These are phyloP conservation scores for Globisporangium alternatum DNA, from an alignment of 352 stramenopile species.

Conservation along the genomic window DNA sequence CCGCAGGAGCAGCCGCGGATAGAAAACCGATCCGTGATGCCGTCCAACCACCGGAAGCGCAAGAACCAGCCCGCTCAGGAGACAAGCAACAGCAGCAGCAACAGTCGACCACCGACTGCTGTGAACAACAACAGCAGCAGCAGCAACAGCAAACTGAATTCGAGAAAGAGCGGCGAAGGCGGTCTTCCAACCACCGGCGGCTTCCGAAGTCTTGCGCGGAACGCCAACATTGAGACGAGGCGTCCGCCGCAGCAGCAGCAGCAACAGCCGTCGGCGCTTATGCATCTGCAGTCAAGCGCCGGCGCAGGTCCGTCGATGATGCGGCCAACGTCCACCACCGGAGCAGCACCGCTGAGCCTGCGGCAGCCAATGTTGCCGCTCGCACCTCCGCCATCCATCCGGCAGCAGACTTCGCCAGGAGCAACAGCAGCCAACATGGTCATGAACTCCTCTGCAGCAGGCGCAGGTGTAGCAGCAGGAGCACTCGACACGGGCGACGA, in stretches of 20 bases:
- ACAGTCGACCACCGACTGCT: background rate
- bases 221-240: slow-evolving; percentile 41
- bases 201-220: slow-evolving; percentile 37
- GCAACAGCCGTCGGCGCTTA: background rate
- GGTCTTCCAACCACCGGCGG: slow-evolving; percentile 12
- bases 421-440: slow-evolving; percentile 3
- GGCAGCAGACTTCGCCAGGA: background rate
- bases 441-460: background rate
- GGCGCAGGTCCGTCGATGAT: background rate
- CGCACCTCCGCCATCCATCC: slow-evolving; percentile 1
- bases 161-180: slow-evolving; percentile 4
- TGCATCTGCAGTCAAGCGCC: slow-evolving; percentile 2
- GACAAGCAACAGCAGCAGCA: slow-evolving; percentile 4
- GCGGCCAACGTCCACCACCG: slow-evolving; percentile 1
- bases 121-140: slow-evolving; percentile 4
- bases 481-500: slow-evolving; percentile 17
- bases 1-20: slow-evolving; percentile 23
- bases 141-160: slow-evolving; percentile 9
- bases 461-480: background rate
- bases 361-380: slow-evolving; percentile 1
- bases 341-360: slow-evolving; percentile 4
- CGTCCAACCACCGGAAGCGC: slow-evolving; percentile 36
- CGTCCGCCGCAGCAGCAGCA: slow-evolving; percentile 18
- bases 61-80: slow-evolving; percentile 21
- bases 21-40: slow-evolving; percentile 32